Conservation (phyloP, 176 grass and related monocot species). For the Eleusine coracana region DNA sequence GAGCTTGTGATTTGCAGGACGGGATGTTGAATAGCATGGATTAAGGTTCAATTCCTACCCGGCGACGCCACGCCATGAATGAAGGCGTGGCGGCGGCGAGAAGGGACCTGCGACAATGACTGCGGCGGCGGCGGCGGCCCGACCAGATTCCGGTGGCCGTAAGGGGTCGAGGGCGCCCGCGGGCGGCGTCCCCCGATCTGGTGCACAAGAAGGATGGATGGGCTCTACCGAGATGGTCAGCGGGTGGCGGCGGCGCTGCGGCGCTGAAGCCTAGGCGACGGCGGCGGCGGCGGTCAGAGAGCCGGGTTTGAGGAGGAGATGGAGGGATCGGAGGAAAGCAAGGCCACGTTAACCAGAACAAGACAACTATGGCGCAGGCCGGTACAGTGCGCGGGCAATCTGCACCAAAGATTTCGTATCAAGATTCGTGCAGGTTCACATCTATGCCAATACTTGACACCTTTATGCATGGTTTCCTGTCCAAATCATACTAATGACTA, state of each 20-base stretch:
- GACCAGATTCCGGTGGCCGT: conserved; percentile 33
- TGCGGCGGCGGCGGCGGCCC: conserved; percentile 13
- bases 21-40: conserved; percentile 50
- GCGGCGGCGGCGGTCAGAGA: not conserved
- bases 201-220: not conserved
- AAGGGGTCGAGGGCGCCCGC: conserved; percentile 34
- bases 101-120: not conserved
- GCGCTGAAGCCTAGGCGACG: not conserved
- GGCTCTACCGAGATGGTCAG: not conserved
- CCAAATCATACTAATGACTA: not conserved
- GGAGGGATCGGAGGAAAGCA: not conserved
- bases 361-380: not conserved
- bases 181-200: conserved; percentile 25
- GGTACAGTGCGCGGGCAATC: not conserved
- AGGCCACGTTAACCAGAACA: not conserved
- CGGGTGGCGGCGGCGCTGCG: not conserved
- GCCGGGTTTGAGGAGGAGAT: not conserved
- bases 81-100: conserved; percentile 32
- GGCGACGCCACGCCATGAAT: conserved; percentile 55
- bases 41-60: conserved; percentile 40
- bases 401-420: not conserved
- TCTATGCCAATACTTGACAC: not conserved
- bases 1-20: conserved; percentile 49
- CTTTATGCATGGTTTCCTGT: not conserved
- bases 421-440: not conserved